These are phyloP conservation scores for Exophiala bonariae DNA, from an alignment of 2,329 filamentous ascomycete species.

Conservation along the genomic window DNA sequence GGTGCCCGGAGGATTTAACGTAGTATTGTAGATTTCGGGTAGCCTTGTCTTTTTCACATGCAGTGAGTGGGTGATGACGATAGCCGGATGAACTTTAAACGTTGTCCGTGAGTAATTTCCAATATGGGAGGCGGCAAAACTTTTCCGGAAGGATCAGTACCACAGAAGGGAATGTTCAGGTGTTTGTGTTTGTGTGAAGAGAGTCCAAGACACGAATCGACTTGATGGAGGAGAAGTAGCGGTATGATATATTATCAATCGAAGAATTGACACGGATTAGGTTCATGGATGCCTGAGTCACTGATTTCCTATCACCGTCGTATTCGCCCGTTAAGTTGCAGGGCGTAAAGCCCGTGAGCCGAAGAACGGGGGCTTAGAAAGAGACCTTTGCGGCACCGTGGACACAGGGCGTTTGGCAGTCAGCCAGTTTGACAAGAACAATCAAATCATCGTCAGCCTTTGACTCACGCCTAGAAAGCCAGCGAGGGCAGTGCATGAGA, in stretches of 20 bases:
- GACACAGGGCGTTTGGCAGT: not conserved
- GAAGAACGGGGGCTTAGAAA: conserved; percentile 9
- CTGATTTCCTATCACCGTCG: conserved; percentile 3
- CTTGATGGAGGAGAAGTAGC: not conserved
- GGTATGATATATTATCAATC: conserved; percentile 14
- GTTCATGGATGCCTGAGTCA: conserved; percentile 23
- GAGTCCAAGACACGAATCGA: too few species aligned
- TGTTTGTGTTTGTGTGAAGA: not conserved
- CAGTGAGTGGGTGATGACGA: conserved; percentile 1
- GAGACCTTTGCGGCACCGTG: not conserved
- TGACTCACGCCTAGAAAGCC: conserved; percentile 17
- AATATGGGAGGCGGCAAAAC: conserved; percentile 10
- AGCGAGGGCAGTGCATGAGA: not conserved
- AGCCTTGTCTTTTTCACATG: conserved; percentile 10
- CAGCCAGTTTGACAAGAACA: not conserved
- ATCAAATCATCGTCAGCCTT: conserved; percentile 15
- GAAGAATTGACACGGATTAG: not conserved
- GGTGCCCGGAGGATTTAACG: not conserved
- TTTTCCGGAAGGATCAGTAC: conserved; percentile 4
- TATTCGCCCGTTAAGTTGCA: conserved; percentile 6
- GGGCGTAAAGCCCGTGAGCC: conserved; percentile 14
- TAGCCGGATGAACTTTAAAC: conserved; percentile 16
- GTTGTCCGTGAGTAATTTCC: not conserved
- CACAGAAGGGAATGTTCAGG: not conserved
- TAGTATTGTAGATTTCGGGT: not conserved